phyloP scores from a whole-genome alignment of 2,329 filamentous ascomycete genomes.

The Atkinsonella texensis region DNA sequence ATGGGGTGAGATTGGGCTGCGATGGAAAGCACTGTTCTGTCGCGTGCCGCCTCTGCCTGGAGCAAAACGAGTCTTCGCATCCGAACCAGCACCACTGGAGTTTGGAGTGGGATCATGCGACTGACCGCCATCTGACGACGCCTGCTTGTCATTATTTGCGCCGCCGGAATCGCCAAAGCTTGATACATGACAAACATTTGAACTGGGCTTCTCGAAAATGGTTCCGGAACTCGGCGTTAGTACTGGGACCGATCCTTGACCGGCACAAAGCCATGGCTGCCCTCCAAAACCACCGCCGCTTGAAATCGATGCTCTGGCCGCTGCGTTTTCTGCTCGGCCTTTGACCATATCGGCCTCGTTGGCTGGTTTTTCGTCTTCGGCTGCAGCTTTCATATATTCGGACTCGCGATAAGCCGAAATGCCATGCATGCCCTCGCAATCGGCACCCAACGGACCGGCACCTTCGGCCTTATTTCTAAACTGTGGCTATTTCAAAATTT shows the following conservation, averaged over 20 bases:
- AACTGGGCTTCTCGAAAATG: conserved; percentile 22
- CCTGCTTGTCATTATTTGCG: conserved; percentile 33
- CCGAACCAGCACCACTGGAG: conserved; percentile 31
- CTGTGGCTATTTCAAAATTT: neutral
- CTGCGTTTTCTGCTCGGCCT: conserved; percentile 15
- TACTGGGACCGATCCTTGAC: conserved; percentile 24
- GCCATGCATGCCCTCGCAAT: conserved; percentile 25
- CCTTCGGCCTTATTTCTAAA: conserved; percentile 3
- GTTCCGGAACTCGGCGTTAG: conserved; percentile 22
- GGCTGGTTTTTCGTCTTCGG: conserved; percentile 28
- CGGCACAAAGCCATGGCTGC: conserved; percentile 27
- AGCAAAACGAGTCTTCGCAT: conserved; percentile 16
- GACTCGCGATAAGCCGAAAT: conserved; percentile 33
- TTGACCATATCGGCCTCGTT: conserved; percentile 28
- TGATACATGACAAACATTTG: conserved; percentile 13
- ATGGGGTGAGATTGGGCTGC: conserved; percentile 37
- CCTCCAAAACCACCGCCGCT: conserved; percentile 5
- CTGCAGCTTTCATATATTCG: conserved; percentile 27
- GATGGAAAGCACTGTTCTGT: conserved; percentile 34
- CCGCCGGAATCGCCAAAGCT: conserved; percentile 32
- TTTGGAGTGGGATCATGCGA: conserved; percentile 49
- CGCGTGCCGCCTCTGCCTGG: conserved; percentile 25
- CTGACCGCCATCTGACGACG: conserved; percentile 35
- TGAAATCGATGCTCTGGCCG: neutral
- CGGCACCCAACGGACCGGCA: conserved; percentile 18